A percentile compares a stretch with the other conserved stretches of the same genome.
Conservation (phyloP, 1,284 basidiomycete genomes). For the Afroboletus lepidellus region DNA sequence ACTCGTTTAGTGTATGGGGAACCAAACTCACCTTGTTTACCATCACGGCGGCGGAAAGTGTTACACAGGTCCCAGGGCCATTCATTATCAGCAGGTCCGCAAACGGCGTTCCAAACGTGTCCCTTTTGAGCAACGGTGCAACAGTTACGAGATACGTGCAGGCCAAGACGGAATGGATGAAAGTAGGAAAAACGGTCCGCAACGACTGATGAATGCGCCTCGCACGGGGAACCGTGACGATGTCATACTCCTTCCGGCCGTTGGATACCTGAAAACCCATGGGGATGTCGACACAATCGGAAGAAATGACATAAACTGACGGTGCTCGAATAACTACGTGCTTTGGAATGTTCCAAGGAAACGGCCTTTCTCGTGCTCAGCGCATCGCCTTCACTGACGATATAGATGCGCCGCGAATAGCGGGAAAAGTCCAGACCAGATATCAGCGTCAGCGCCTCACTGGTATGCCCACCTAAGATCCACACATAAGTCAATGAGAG, state of each 20-base stretch:
- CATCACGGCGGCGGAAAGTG: constrained; percentile 73
- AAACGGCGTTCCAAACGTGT: constrained; percentile 38
- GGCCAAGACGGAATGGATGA: constrained; percentile 55
- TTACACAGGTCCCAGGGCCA: constrained; percentile 93
- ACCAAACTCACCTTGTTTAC: constrained; percentile 66
- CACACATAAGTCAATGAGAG: constrained; percentile 7
- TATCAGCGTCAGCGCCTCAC: constrained; percentile 81
- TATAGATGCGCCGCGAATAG: constrained; percentile 79
- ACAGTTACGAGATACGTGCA: constrained; percentile 61
- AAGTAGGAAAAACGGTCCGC: constrained; percentile 65
- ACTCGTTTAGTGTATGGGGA: background rate
- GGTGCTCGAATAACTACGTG: constrained; percentile 5
- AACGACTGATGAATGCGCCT: constrained; percentile 80
- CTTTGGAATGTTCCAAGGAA: constrained; percentile 57
- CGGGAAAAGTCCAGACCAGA: constrained; percentile 73
- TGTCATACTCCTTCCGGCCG: constrained; percentile 36
- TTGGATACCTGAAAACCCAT: constrained; percentile 17
- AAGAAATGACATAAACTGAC: constrained; percentile 17
- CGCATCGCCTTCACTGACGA: constrained; percentile 80
- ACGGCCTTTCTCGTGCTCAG: constrained; percentile 75
- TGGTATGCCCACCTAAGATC: constrained; percentile 86
- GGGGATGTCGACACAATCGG: constrained; percentile 2
- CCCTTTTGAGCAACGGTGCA: constrained; percentile 40
- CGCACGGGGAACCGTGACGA: constrained; percentile 80
- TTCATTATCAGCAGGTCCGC: constrained; percentile 87